phyloP scores from a whole-genome alignment of 2,329 filamentous ascomycete genomes.

The Aspergillus nomiae region DNA sequence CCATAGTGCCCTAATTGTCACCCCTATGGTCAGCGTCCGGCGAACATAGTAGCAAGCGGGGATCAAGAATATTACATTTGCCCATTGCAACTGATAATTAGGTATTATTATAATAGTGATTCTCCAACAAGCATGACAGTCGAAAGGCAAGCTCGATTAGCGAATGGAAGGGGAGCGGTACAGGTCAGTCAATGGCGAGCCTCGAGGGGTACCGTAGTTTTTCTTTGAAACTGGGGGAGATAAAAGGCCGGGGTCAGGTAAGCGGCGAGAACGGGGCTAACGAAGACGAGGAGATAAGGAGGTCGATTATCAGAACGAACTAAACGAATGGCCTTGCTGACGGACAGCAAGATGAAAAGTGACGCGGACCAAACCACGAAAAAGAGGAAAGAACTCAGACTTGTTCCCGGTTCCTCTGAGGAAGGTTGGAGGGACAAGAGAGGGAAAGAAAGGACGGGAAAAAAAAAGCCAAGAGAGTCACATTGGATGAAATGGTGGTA shows the following conservation, averaged over 20 bases:
- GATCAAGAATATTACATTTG: constrained; percentile 37
- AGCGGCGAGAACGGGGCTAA: background rate
- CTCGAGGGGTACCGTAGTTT: background rate
- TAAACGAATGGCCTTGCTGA: constrained; percentile 20
- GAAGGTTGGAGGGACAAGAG: background rate
- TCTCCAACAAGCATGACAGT: constrained; percentile 35
- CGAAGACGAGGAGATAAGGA: background rate
- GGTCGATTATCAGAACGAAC: background rate
- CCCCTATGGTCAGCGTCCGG: constrained; percentile 8
- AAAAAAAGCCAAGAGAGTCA: constrained; percentile 12
- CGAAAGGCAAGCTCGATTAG: constrained; percentile 9
- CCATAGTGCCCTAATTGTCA: constrained; percentile 67
- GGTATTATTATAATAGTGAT: constrained; percentile 14
- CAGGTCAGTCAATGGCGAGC: background rate
- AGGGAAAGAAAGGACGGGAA: constrained; percentile 6
- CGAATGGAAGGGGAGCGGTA: background rate
- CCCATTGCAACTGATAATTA: constrained; percentile 33
- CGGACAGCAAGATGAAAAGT: constrained; percentile 16
- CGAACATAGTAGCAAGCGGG: background rate
- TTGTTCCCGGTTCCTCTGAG: background rate
- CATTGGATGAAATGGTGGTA: background rate
- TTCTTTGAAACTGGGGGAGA: background rate
- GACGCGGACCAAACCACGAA: constrained; percentile 3
- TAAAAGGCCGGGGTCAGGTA: background rate
- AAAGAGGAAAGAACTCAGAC: constrained; percentile 3